Conservation (phyloP, 1,284 basidiomycete species). For the Apiotrichum siamense region DNA sequence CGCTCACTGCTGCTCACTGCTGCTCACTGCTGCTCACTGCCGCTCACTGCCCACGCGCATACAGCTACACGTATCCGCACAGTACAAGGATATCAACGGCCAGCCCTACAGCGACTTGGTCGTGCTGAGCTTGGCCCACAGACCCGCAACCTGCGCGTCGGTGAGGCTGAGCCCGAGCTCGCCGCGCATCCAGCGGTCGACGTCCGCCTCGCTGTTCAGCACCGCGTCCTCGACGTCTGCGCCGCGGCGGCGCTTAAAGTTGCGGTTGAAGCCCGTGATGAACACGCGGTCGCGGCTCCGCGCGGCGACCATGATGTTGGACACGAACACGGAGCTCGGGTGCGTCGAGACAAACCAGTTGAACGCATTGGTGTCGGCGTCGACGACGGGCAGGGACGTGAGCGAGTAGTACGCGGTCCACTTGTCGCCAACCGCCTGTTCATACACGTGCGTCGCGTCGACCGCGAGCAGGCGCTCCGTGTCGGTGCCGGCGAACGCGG, state of each 20-base stretch:
- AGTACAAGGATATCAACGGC: too few species aligned
- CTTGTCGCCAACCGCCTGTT: neutral
- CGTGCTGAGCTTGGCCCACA: slow-evolving; percentile 5
- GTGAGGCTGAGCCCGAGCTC: slow-evolving; percentile 1
- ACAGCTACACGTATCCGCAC: too few species aligned
- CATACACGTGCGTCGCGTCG: slow-evolving; percentile 2
- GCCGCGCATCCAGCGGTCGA: neutral
- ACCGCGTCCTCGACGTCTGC: neutral
- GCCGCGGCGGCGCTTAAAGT: slow-evolving; percentile 2
- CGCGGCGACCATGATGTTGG: neutral
- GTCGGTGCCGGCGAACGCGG: neutral
- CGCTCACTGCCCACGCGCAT: too few species aligned
- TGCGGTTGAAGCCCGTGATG: slow-evolving; percentile 1
- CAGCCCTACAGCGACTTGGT: too few species aligned
- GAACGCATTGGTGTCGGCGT: slow-evolving; percentile 7
- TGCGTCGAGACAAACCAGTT: slow-evolving; percentile 13
- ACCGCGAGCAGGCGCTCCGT: neutral
- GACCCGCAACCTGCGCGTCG: neutral
- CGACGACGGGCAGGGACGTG: slow-evolving; percentile 1
- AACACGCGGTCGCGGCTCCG: slow-evolving; percentile 9
- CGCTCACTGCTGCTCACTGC: too few species aligned
- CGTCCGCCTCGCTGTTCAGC: neutral
- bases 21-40: too few species aligned
- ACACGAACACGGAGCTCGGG: slow-evolving; percentile 1
- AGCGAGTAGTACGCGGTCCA: slow-evolving; percentile 10